Base-by-base conservation (phyloP, 2,329 filamentous ascomycete genomes). In the Akanthomyces muscarius region DNA sequence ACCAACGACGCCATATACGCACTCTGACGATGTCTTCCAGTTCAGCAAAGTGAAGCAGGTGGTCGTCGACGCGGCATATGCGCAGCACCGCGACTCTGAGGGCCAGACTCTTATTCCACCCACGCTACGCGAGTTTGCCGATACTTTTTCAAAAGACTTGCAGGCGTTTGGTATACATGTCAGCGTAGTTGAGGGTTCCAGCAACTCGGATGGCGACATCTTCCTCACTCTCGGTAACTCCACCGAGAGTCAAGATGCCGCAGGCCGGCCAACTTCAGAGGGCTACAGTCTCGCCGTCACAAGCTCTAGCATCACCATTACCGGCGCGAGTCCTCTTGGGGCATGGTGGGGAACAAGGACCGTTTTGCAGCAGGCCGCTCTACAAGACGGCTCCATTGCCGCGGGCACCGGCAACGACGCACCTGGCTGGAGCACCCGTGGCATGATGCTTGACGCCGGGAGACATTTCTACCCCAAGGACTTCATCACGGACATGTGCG, bases 401-500 rank as follows among this genome's bases (percentile, higher is more conserved):
- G 6, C 28, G 28, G 28, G 28, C 6, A 30, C 28, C 28, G 28
- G 28, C 28, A 66, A 73, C 0, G 84, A 86, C 72, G 73, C 76
- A 0, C 83, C 83, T 0, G 81, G 82, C 16, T 86, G 80, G 75
- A 68, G 73, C 1, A 78, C 73, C 5, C 72, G 82, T 36, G 83
- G 82, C 1, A 79, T 77, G 64, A 75, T 81, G 44, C 73, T 86
- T 5, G 84, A 87, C 61, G 78, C 73, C 3, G 84, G 77, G 1
- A 77, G 84, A 5, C 82, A 86, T 68, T 86, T 79, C 70, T 86
- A 86, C 66, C 80, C 83, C 0, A 73, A 77, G 5, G 74, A 78
- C 16, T 86, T 85, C 65, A 68, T 86, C 13, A 75, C 78, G 48
- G 83, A 86, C 16, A 73, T 86, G 65, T 86, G 84, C 70, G 77